A percentile compares a stretch with the other conserved stretches of the same genome.
Evolutionary conservation across 2,329 filamentous ascomycete species (phyloP).

Genomic region (Paecilomyces formosus): DNA sequence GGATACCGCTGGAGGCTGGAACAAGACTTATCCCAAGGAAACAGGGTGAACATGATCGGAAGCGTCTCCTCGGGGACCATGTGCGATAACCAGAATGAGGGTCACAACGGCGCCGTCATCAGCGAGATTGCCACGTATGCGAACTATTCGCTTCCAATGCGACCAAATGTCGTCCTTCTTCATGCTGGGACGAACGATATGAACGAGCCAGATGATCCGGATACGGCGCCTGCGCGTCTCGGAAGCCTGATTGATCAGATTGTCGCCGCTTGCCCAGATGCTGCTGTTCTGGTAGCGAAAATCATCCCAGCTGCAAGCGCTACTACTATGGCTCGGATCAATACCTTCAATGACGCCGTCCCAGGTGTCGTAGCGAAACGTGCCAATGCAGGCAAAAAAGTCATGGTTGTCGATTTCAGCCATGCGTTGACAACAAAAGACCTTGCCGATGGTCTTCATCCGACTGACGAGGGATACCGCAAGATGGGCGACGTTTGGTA

Average conservation of each 20-base stretch:
- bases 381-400: constrained; percentile 13
- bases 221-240: constrained; percentile 26
- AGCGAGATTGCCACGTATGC: constrained; percentile 16
- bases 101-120: constrained; percentile 17
- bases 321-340: constrained; percentile 9
- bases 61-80: constrained; percentile 14
- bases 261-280: constrained; percentile 18
- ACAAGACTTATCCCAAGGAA: constrained; percentile 14
- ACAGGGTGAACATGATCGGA: constrained; percentile 6
- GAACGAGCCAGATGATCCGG: constrained; percentile 9
- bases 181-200: constrained; percentile 30
- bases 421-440: constrained; percentile 9
- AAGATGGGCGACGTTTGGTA: constrained; percentile 23
- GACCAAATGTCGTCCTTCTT: constrained; percentile 25
- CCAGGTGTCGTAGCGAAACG: constrained; percentile 14
- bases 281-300: constrained; percentile 30
- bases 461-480: constrained; percentile 18
- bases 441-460: constrained; percentile 20
- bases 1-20: constrained; percentile 27
- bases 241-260: constrained; percentile 25
- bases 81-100: constrained; percentile 14
- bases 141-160: constrained; percentile 6
- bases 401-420: constrained; percentile 18
- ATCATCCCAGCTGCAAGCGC: constrained; percentile 19
- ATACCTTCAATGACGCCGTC: constrained; percentile 17